Base-by-base conservation (phyloP, 352 stramenopile genomes). In the Globisporangium takayamanum region DNA sequence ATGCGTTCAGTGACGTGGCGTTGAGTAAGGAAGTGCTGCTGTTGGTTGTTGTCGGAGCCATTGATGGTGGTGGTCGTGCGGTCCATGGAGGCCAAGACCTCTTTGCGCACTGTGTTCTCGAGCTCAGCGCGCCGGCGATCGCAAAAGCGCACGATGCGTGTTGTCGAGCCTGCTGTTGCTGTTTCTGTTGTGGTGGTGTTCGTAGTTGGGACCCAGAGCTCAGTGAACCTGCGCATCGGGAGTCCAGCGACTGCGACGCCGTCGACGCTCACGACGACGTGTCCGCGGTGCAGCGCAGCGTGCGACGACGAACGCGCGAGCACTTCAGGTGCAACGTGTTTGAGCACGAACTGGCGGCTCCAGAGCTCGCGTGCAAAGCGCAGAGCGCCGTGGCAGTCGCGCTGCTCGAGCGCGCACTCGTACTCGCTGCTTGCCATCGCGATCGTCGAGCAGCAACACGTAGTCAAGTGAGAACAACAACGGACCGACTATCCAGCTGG, bases 311-410 rank as follows among this genome's bases (percentile, higher is more conserved):
- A 64, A 20, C 30, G 55, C 37, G 50, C 39, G 45, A 73, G 46
- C 11, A 57, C 39, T 16, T 63, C 22, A 14, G 39, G 49, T 20
- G 58, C 56, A 36, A 71, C 70, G 15, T 66, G 46, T 61, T 70
- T 62, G 49, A 81, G 55, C n/a, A 81, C 72, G 20, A 73, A 70
- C 54, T 76, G 56, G 36, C 68, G 70, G 56, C 67, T 71, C 42
- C 75, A 74, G n/a, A 81, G 65, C 58, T 81, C 72, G 41, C 65
- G 64, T 16, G 64, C 65, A 50, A 78, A 70, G 22, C 39, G 55
- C 25, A 80, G 53, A 3, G 52, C 52, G 0, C 53, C 28, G 33
- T 60, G 59, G 16, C 63, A 59, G 50, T 62, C 55, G 45, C 50
- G 39, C 22, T 50, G 52, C 26, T 50, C 49, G n/a, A 81, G 50